These are phyloP conservation scores for Trichoderma sp. DNA, from an alignment of 2,329 filamentous ascomycete genomes.

Conservation along the genomic window DNA sequence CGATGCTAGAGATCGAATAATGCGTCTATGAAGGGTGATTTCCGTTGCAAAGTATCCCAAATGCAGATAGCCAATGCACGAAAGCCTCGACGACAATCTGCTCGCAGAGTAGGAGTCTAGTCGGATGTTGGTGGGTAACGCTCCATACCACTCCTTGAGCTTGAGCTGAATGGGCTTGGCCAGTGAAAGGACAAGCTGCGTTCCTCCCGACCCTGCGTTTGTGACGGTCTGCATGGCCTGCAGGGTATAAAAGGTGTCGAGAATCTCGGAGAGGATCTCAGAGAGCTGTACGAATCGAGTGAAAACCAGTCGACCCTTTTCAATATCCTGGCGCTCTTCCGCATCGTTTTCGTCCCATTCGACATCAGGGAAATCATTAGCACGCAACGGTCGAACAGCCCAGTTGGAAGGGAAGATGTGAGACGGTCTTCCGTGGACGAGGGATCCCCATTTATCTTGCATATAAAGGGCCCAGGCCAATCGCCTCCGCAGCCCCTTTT, in stretches of 20 bases:
- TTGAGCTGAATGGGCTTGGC: slow-evolving; percentile 82
- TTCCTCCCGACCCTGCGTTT: slow-evolving; percentile 68
- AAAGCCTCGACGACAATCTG: slow-evolving; percentile 49
- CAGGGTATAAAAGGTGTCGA: slow-evolving; percentile 81
- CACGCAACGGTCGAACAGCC: slow-evolving; percentile 68
- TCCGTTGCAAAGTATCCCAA: slow-evolving; percentile 92
- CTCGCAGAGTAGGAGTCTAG: slow-evolving; percentile 60
- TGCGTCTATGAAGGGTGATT: slow-evolving; percentile 88
- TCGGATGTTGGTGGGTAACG: slow-evolving; percentile 62
- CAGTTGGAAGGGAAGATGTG: slow-evolving; percentile 71
- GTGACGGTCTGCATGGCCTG: slow-evolving; percentile 70
- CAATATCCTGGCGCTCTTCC: slow-evolving; percentile 65
- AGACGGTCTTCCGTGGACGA: slow-evolving; percentile 83
- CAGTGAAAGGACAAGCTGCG: slow-evolving; percentile 70
- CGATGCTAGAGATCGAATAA: slow-evolving; percentile 73
- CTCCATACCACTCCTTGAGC: slow-evolving; percentile 79
- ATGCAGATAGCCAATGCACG: slow-evolving; percentile 76
- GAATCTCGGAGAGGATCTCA: slow-evolving; percentile 74
- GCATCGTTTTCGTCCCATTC: slow-evolving; percentile 64
- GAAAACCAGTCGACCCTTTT: slow-evolving; percentile 70
- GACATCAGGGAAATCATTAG: slow-evolving; percentile 72
- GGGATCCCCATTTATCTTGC: slow-evolving; percentile 88
- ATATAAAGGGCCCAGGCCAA: slow-evolving; percentile 91
- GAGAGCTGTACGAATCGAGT: slow-evolving; percentile 75
- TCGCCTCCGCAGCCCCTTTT: slow-evolving; percentile 79